A percentile compares a stretch with the other conserved stretches of the same genome.
Conservation (phyloP, 2,329 filamentous ascomycete species). For the Phoma sp. region DNA sequence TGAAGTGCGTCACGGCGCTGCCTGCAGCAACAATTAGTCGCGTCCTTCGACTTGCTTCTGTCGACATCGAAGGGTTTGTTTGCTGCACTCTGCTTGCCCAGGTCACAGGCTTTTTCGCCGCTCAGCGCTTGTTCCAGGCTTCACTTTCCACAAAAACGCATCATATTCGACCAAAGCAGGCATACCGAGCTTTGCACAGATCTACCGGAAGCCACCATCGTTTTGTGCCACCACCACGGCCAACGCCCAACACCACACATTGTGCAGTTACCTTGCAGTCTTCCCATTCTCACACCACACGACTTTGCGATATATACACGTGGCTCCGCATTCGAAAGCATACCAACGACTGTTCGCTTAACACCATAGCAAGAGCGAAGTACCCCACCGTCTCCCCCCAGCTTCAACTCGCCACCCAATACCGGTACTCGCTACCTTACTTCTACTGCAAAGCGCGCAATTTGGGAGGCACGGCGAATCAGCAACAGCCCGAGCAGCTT, state of each 20-base stretch:
- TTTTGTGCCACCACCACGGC: conserved; percentile 20
- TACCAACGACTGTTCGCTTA: not conserved
- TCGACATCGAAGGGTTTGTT: conserved; percentile 22
- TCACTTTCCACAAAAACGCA: not conserved
- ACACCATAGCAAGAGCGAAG: not conserved
- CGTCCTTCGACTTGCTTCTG: conserved; percentile 35
- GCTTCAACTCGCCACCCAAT: conserved; percentile 20
- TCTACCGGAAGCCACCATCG: conserved; percentile 18
- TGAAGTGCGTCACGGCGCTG: conserved; percentile 22
- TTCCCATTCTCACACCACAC: not conserved
- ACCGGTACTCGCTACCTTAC: not conserved
- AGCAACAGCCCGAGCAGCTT: not conserved
- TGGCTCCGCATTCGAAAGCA: not conserved
- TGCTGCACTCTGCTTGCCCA: not conserved
- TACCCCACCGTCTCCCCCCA: conserved; percentile 27
- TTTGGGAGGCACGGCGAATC: not conserved
- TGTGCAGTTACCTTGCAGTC: conserved; percentile 4
- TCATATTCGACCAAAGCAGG: conserved; percentile 4
- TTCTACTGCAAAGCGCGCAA: not conserved
- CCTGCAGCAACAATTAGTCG: conserved; percentile 30
- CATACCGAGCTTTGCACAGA: conserved; percentile 18
- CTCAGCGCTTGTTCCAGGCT: not conserved
- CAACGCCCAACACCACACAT: conserved; percentile 11
- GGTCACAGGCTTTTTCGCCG: not conserved
- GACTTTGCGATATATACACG: not conserved